phyloP scores from a whole-genome alignment of 2,329 filamentous ascomycete species.

The Rachicladosporium sp. region DNA sequence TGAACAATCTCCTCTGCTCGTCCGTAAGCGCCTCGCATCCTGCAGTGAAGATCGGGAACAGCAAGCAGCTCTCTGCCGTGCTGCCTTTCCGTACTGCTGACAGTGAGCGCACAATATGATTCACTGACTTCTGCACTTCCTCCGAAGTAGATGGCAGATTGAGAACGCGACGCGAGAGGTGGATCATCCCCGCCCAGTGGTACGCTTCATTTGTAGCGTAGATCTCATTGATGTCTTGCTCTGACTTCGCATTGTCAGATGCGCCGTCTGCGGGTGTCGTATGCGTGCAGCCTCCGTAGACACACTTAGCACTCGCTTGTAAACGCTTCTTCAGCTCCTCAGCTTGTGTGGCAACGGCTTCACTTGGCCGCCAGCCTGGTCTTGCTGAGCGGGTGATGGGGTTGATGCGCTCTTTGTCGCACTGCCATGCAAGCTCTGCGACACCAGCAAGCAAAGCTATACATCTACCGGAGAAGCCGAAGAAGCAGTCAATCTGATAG shows the following conservation, averaged over 20 bases:
- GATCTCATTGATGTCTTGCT: slow-evolving; percentile 52
- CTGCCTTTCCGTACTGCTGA: slow-evolving; percentile 51
- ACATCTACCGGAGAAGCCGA: slow-evolving; percentile 64
- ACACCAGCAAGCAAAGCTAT: slow-evolving; percentile 60
- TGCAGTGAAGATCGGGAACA: slow-evolving; percentile 76
- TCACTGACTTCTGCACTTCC: slow-evolving; percentile 51
- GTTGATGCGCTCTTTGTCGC: slow-evolving; percentile 53
- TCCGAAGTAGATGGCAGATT: slow-evolving; percentile 45
- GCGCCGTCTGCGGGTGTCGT: slow-evolving; percentile 23
- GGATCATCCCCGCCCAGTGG: slow-evolving; percentile 66
- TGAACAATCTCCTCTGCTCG: slow-evolving; percentile 46
- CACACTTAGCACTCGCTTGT: slow-evolving; percentile 36
- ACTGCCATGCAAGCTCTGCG: slow-evolving; percentile 56
- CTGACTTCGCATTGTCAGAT: slow-evolving; percentile 29
- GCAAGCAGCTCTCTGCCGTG: slow-evolving; percentile 59
- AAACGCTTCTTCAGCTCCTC: slow-evolving; percentile 50
- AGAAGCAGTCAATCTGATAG: slow-evolving; percentile 65
- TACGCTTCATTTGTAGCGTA: slow-evolving; percentile 64
- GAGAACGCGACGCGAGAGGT: slow-evolving; percentile 64
- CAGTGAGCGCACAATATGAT: slow-evolving; percentile 51
- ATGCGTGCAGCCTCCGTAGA: slow-evolving; percentile 33
- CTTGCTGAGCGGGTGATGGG: slow-evolving; percentile 35
- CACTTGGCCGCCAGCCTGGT: slow-evolving; percentile 46
- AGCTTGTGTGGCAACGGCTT: slow-evolving; percentile 44
- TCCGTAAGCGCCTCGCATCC: slow-evolving; percentile 57